These are phyloP conservation scores for Nicotiana knightiana DNA, from an alignment of 257 asterid species.

Conservation along the genomic window DNA sequence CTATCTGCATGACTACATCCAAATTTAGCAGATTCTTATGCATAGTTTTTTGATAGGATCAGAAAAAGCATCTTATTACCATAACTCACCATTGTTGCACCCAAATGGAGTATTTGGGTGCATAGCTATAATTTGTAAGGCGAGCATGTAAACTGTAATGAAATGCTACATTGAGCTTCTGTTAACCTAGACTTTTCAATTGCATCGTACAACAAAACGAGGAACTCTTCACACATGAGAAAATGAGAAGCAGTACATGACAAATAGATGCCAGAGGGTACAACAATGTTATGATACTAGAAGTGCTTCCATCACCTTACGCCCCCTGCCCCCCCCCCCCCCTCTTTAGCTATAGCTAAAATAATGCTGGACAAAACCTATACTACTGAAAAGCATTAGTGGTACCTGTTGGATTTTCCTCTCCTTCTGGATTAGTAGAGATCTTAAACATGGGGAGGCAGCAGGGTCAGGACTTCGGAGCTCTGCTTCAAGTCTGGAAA, in stretches of 20 bases:
- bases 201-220: background rate
- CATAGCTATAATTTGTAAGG: background rate
- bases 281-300: background rate
- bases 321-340: background rate
- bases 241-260: conserved; percentile 1
- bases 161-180: background rate
- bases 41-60: background rate
- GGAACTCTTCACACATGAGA: background rate
- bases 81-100: background rate
- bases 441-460: conserved; percentile 49
- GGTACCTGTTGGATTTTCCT: conserved; percentile 78
- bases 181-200: background rate
- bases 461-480: conserved; percentile 71
- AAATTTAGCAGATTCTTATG: background rate
- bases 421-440: conserved; percentile 76
- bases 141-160: background rate
- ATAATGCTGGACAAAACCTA: background rate
- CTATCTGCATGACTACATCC: background rate
- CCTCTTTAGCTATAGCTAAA: background rate
- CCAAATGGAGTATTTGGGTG: background rate
- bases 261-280: background rate
- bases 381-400: background rate
- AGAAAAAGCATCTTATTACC: background rate
- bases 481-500: conserved; percentile 94
- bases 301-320: background rate